Percentiles rank a stretch among this genome's conserved stretches.
Evolutionary conservation across 2,329 filamentous ascomycete species (phyloP).

Genomic region (Clonostachys solani): DNA sequence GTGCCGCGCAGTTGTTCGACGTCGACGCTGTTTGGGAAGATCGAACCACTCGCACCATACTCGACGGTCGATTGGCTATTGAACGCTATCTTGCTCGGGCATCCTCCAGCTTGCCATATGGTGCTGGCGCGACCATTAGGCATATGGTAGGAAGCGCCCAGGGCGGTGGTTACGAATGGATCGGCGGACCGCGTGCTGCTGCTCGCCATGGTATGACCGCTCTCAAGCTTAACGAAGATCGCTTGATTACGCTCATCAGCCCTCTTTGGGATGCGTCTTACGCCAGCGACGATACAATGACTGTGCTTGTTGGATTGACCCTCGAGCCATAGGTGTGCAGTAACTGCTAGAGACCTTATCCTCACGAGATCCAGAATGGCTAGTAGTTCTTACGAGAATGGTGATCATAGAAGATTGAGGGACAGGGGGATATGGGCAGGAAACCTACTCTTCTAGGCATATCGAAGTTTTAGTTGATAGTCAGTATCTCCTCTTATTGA

Average conservation of each 20-base stretch:
- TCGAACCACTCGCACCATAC: background rate
- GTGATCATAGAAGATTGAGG: no score
- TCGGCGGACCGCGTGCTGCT: slow-evolving; percentile 1
- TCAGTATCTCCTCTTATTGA: no score
- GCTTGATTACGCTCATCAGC: slow-evolving; percentile 1
- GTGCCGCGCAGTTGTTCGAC: background rate
- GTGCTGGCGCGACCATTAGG: background rate
- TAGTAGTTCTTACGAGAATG: no score
- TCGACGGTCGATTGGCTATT: slow-evolving; percentile 1
- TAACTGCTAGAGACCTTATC: no score
- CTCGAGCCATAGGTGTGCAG: background rate
- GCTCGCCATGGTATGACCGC: slow-evolving; percentile 3
- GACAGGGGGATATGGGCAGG: no score
- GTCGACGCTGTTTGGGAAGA: slow-evolving; percentile 1
- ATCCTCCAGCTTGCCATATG: slow-evolving; percentile 1
- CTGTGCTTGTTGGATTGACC: slow-evolving; percentile 1
- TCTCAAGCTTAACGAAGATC: slow-evolving; percentile 2
- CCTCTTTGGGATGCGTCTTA: slow-evolving; percentile 2
- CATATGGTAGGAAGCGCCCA: slow-evolving; percentile 1
- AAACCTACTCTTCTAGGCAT: no score
- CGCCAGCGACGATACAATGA: slow-evolving; percentile 1
- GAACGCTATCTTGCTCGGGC: slow-evolving; percentile 1
- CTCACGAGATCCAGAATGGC: no score
- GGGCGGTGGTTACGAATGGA: slow-evolving; percentile 1
- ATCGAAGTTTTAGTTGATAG: no score